Evolutionary conservation across 1,139 yeast species (phyloP), one percentile per base, ranked within the genome.

Genomic region (Yamadazyma atlantica): DNA sequence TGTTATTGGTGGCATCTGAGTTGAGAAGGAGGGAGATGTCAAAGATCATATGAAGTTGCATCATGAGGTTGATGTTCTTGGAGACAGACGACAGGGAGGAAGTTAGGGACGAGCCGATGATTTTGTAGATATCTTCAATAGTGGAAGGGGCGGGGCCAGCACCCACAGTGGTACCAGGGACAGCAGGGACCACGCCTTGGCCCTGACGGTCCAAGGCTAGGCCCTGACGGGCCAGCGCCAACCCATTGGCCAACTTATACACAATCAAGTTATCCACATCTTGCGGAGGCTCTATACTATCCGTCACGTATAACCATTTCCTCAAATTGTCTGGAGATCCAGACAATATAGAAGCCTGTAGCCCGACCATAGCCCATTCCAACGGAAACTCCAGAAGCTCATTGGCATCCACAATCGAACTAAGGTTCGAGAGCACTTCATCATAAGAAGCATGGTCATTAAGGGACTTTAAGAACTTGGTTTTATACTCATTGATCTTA

Each of bases 331-430:
- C 53, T 37, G 77, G 53, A 34, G 79, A 74, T 0, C 92, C 92
- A 1, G 82, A 68, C 23, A 78, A 69, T 49, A 87, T 78, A 0
- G 96, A 78, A 0, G 95, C 85, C 43, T 84, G 85, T 8, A 88
- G 62, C 0, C 92, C 96, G 36, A 83, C 73, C 42, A 75, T 65
- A 1, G 82, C 65, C 82, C 86, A 80, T 12, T 76, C 83, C 18
- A 63, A 59, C 7, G 73, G 73, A 27, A 66, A 57, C 1, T 52
- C 44, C 7, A 44, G 36, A 7, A 61, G 37, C 17, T 57, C 50
- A 41, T 64, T 40, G 24, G 48, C 41, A 37, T 62, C 56, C 3
- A 60, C 47, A 31, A 53, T 60, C 3, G 68, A 53, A 4, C 62
- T 54, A 19, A 71, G 54, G 4, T 62, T 57, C 1, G 68, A 53